Base-by-base conservation (phyloP, 768 basidiomycete species). In the Phanerochaete carnosa region DNA sequence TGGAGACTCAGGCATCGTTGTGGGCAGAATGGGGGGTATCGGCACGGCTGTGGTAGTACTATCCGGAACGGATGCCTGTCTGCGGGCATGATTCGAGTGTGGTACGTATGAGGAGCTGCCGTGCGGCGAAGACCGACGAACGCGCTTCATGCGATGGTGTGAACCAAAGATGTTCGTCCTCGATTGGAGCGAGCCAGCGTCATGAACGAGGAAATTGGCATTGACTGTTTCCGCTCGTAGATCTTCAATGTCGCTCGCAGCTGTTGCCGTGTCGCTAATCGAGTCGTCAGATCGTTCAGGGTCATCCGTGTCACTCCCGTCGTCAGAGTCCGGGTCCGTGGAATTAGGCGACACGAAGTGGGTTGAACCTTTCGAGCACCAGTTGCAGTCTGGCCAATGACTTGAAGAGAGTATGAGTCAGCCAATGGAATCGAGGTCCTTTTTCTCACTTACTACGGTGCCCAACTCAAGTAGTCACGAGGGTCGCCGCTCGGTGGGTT, bases 391-490 rank as follows among this genome's bases (percentile, higher is more conserved):
- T 1, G 83, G 81, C 83, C 83, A 84, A 65, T 83, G 81, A 61
- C 81, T 83, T 47, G 30, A 58, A 32, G 15, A 46, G 0, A 46
- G 22, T 25, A 46, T 62, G 33, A 29, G 43, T 57, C 8, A 58
- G 39, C 33, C n/a, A 5, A 15, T 6, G 2, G 32, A 45, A 25
- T 23, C n/a, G n/a, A 55, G 4, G 13, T 39, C 22, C 15, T 7
- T n/a, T 3, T 50, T 35, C 30, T 13, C 7, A 71, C 76, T 68
- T 65, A 84, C 83, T 85, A 85, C 2, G 84, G 84, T 19, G 83
- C 83, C 78, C 79, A 84, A 61, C 82, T 83, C 57, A 84, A 67
- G 65, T 84, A 85, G 67, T 84, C 83, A 37, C 74, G 77, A 8
- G 68, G 45, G 60, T 83, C 66, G 1, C 74, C 74, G 61, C 72